Conservation (phyloP, 257 asterid species). For the Solanum lycopersicoides region DNA sequence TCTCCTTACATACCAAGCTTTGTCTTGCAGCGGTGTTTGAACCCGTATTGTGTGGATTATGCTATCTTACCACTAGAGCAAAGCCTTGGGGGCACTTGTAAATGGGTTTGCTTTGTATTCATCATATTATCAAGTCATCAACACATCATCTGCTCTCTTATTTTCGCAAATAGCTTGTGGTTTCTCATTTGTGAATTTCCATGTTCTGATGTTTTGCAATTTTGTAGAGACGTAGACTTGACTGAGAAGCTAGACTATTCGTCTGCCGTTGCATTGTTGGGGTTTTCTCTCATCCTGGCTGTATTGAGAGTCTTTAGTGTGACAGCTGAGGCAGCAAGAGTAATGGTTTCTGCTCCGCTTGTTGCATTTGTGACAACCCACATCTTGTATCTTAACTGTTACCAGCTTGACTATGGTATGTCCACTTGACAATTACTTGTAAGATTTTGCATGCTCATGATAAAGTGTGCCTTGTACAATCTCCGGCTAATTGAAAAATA, state of each 20-base stretch:
- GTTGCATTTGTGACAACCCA: slow-evolving; percentile 67
- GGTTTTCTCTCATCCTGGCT: slow-evolving; percentile 62
- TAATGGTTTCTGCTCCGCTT: slow-evolving; percentile 85
- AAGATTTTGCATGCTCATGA: neutral
- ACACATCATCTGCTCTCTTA: neutral
- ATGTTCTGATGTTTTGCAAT: slow-evolving; percentile 4
- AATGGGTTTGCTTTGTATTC: neutral
- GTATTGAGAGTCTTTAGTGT: slow-evolving; percentile 55
- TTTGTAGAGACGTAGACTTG: slow-evolving; percentile 67
- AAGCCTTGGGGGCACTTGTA: neutral
- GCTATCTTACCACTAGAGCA: neutral
- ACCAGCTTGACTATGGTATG: slow-evolving; percentile 57
- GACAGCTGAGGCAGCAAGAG: slow-evolving; percentile 70
- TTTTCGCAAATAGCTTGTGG: neutral
- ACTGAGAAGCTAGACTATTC: slow-evolving; percentile 80
- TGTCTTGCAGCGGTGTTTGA: neutral
- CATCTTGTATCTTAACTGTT: slow-evolving; percentile 66
- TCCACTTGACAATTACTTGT: neutral
- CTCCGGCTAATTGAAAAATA: neutral
- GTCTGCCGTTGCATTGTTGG: slow-evolving; percentile 65
- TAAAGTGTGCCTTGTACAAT: neutral
- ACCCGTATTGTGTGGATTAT: neutral
- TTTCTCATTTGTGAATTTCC: neutral
- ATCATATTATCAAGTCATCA: neutral
- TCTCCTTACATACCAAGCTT: neutral